Percentiles rank a stretch among this genome's conserved stretches.
These are phyloP conservation scores for Onygenales sp. DNA, from an alignment of 2,329 filamentous ascomycete species.

Conservation along the genomic window DNA sequence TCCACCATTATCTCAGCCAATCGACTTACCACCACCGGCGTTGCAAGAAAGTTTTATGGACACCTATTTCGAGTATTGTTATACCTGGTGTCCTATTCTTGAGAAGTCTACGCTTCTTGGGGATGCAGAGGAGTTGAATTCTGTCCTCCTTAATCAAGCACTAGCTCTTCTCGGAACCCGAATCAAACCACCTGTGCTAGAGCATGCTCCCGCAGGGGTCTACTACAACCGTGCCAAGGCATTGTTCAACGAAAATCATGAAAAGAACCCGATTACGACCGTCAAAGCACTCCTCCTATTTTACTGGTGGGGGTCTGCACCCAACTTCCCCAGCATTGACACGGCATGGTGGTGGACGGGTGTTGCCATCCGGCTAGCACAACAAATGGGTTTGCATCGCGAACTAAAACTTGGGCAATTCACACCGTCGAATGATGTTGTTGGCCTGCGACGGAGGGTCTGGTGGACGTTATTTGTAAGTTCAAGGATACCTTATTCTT, in stretches of 20 bases:
- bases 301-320: constrained; percentile 38
- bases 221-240: constrained; percentile 33
- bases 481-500: neutral
- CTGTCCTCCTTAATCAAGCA: constrained; percentile 28
- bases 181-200: constrained; percentile 33
- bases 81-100: constrained; percentile 35
- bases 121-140: constrained; percentile 16
- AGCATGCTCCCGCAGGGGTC: constrained; percentile 27
- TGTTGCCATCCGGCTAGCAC: constrained; percentile 34
- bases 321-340: constrained; percentile 30
- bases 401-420: constrained; percentile 21
- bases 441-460: constrained; percentile 28
- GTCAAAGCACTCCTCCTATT: constrained; percentile 32
- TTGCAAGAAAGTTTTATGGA: constrained; percentile 34
- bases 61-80: constrained; percentile 36
- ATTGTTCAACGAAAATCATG: constrained; percentile 35
- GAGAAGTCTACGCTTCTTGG: constrained; percentile 22
- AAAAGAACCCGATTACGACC: constrained; percentile 27
- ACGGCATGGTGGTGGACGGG: constrained; percentile 40
- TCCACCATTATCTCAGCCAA: neutral
- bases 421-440: constrained; percentile 10
- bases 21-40: constrained; percentile 9
- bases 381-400: constrained; percentile 37
- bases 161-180: constrained; percentile 33
- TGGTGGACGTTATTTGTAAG: constrained; percentile 35